Evolutionary conservation across 768 basidiomycete species (phyloP).

Genomic region (Ramaria rubella): DNA sequence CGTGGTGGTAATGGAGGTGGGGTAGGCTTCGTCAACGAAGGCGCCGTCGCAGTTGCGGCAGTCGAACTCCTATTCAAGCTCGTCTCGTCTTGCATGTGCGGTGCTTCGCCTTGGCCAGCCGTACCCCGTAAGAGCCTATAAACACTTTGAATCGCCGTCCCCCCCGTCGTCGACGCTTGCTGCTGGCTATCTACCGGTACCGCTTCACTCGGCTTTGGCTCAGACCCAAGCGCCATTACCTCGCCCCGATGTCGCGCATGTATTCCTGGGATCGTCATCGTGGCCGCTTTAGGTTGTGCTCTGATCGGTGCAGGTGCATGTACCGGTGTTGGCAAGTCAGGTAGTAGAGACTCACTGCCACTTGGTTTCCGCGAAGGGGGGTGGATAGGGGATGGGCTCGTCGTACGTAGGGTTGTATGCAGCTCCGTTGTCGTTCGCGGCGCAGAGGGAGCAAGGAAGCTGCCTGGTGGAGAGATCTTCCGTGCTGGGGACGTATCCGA

Average conservation of each 20-base stretch:
- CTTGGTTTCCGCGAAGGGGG: background rate
- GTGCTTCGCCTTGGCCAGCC: background rate
- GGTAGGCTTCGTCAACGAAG: conserved; percentile 12
- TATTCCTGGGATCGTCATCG: conserved; percentile 84
- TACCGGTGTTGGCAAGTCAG: background rate
- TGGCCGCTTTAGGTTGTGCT: conserved; percentile 71
- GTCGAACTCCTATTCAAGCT: background rate
- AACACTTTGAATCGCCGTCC: conserved; percentile 50
- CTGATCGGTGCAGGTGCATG: conserved; percentile 45
- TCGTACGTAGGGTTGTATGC: background rate
- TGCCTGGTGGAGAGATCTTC: background rate
- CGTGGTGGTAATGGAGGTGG: background rate
- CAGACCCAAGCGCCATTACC: conserved; percentile 79
- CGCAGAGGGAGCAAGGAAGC: conserved; percentile 5
- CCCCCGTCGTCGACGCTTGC: conserved; percentile 30
- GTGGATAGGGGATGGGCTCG: background rate
- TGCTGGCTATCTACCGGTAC: background rate
- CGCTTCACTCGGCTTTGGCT: conserved; percentile 40
- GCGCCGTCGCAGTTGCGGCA: background rate
- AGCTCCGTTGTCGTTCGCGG: conserved; percentile 7
- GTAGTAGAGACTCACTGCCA: background rate
- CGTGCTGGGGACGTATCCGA: background rate
- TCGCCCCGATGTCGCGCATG: conserved; percentile 81
- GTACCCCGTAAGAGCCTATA: conserved; percentile 48
- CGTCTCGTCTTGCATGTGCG: background rate